Base-by-base conservation (phyloP, 306 rosid genomes). In the Mimosa bimucronata region DNA sequence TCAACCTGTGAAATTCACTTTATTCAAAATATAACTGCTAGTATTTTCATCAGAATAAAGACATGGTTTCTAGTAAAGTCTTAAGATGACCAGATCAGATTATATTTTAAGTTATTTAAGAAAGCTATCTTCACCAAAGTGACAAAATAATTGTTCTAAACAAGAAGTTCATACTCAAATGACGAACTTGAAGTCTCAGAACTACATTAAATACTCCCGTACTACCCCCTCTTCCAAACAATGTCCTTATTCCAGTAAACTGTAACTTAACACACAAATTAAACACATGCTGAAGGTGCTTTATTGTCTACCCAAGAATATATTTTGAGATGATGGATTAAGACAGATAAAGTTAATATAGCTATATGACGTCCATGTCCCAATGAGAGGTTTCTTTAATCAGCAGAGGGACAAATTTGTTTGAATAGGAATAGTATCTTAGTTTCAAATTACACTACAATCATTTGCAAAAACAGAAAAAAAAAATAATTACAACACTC, bases 21-120 rank as follows among this genome's bases (percentile, higher is more conserved):
- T n/a, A n/a, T n/a, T n/a, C n/a, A n/a, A n/a, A n/a, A n/a, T n/a
- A n/a, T n/a, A n/a, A n/a, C 1, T 14, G 15, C 15, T 46, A 28
- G 76, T 0, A 72, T 46, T 46, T 29, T 16, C 18, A 19, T 72
- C 64, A 72, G 44, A 30, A 73, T 9, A 11, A 48, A 31, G 28
- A 72, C 16, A 70, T n/a, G n/a, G 75, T 30, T 52, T 15, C 62
- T 26, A 46, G 18, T 72, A 72, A 71, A 30, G 28, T 14, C 40
- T 14, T 14, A 19, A 28, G 21, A 14, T 45, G 37, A 44, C 75
- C 57, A 69, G 74, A 67, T 69, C 34, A 16, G 34, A 19, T 29
- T 72, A 18, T 9, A 50, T 19, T 52, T 31, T 0, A 50, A 31
- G 46, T 52, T 64, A 18, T 19, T 31, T 31, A 31, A 29, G 44